phyloP scores from a whole-genome alignment of 257 asterid genomes.

The Rehmannia glutinosa region DNA sequence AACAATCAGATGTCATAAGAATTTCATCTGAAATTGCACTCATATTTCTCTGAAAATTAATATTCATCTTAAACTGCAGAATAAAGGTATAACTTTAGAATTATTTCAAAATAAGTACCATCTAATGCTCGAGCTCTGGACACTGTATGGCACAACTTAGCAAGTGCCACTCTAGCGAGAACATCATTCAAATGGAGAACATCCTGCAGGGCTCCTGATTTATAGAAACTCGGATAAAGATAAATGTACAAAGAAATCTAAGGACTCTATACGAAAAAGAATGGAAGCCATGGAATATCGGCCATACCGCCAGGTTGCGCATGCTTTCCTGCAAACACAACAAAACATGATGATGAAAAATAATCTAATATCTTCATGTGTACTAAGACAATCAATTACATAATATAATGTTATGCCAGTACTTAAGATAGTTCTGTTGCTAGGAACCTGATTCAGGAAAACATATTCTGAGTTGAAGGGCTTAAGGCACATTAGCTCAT shows the following conservation, averaged over 20 bases:
- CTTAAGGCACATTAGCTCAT: background rate
- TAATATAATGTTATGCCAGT: background rate
- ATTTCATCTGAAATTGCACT: constrained; percentile 6
- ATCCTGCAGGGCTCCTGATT: constrained; percentile 93
- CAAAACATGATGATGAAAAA: constrained; percentile 27
- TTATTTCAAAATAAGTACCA: constrained; percentile 48
- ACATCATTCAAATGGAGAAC: constrained; percentile 98
- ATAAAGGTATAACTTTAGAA: constrained; percentile 3
- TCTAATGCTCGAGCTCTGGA: constrained; percentile 91
- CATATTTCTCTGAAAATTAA: background rate
- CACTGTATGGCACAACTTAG: constrained; percentile 84
- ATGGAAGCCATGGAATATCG: constrained; percentile 17
- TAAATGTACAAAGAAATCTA: constrained; percentile 22
- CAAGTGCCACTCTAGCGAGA: constrained; percentile 98
- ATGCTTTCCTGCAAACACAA: constrained; percentile 70
- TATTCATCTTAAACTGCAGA: constrained; percentile 3
- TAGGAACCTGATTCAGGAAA: background rate
- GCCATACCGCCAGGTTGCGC: constrained; percentile 90
- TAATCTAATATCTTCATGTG: background rate
- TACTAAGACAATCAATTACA: background rate
- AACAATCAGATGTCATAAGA: constrained; percentile 21
- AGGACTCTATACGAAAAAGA: constrained; percentile 16
- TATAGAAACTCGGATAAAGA: constrained; percentile 31
- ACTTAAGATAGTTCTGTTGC: constrained; percentile 7
- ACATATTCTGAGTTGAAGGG: background rate